Conservation (phyloP, 345 rosid species). For the Eucalyptus polybractea region DNA sequence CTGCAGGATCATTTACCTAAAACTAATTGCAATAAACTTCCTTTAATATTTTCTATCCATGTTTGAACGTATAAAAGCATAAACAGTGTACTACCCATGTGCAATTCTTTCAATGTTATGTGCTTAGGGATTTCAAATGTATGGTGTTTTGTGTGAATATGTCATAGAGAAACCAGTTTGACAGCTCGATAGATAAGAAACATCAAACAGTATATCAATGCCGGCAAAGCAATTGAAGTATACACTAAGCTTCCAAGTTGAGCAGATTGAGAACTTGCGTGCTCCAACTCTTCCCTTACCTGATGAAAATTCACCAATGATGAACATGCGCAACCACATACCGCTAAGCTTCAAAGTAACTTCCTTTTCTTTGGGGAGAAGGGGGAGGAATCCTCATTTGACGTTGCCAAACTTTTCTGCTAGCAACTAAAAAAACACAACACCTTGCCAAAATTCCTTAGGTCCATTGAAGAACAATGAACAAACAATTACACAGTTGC, state of each 20-base stretch:
- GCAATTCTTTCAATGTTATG: not conserved
- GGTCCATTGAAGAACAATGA: not conserved
- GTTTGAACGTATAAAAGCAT: not conserved
- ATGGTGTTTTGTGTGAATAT: not conserved
- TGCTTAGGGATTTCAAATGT: not conserved
- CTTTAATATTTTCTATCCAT: not conserved
- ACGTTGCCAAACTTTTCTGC: not conserved
- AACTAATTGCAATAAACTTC: not conserved
- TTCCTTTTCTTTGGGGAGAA: too few relatives aligned
- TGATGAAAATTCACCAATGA: not conserved
- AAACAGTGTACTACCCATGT: not conserved
- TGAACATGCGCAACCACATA: not conserved
- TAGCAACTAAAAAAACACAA: not conserved
- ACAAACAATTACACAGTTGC: not conserved
- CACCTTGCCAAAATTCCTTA: not conserved
- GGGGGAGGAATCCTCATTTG: too few relatives aligned
- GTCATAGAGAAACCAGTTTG: too few relatives aligned
- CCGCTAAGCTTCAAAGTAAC: too few relatives aligned
- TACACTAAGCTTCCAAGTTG: not conserved
- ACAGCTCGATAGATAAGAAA: not conserved
- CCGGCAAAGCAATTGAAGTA: not conserved
- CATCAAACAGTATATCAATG: not conserved
- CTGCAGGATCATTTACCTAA: not conserved
- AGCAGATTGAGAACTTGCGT: not conserved
- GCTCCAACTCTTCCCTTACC: not conserved